These are phyloP conservation scores for Neonectria punicea DNA, from an alignment of 2,329 filamentous ascomycete species.

Conservation along the genomic window DNA sequence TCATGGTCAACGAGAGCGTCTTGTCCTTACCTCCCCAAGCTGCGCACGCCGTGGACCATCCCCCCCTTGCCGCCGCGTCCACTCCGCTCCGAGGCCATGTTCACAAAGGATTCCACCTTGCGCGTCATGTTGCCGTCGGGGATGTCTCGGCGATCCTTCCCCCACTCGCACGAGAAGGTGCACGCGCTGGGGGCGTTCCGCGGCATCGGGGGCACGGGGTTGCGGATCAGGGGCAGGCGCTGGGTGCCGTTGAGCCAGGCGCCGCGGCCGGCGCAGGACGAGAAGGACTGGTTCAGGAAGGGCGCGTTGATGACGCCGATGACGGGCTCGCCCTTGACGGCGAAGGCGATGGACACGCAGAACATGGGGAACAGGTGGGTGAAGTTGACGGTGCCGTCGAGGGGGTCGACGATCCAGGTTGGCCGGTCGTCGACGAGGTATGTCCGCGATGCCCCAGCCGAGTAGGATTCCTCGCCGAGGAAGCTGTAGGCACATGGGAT, in stretches of 20 bases:
- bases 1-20: background rate
- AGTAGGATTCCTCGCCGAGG: slow-evolving; percentile 81
- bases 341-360: slow-evolving; percentile 80
- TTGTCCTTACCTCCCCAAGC: slow-evolving; percentile 65
- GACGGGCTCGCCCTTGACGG: slow-evolving; percentile 67
- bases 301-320: slow-evolving; percentile 80
- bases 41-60: slow-evolving; percentile 82
- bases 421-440: slow-evolving; percentile 73
- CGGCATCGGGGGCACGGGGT: slow-evolving; percentile 72
- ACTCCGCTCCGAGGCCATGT: slow-evolving; percentile 75
- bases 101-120: slow-evolving; percentile 80
- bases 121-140: slow-evolving; percentile 74
- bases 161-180: slow-evolving; percentile 82
- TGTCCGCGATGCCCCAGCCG: slow-evolving; percentile 71
- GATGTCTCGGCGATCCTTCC: slow-evolving; percentile 76
- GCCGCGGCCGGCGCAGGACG: slow-evolving; percentile 71
- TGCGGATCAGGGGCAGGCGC: slow-evolving; percentile 70
- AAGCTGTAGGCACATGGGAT: slow-evolving; percentile 60
- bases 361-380: slow-evolving; percentile 85
- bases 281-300: slow-evolving; percentile 75
- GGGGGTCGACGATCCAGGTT: slow-evolving; percentile 81
- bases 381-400: slow-evolving; percentile 85
- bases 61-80: slow-evolving; percentile 74
- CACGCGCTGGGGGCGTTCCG: slow-evolving; percentile 73
- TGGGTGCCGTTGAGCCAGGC: slow-evolving; percentile 76